Percentiles rank a stretch among this genome's conserved stretches.
These are phyloP conservation scores for Lentinula novae-zelandiae DNA, from an alignment of 1,284 basidiomycete genomes.

Conservation along the genomic window DNA sequence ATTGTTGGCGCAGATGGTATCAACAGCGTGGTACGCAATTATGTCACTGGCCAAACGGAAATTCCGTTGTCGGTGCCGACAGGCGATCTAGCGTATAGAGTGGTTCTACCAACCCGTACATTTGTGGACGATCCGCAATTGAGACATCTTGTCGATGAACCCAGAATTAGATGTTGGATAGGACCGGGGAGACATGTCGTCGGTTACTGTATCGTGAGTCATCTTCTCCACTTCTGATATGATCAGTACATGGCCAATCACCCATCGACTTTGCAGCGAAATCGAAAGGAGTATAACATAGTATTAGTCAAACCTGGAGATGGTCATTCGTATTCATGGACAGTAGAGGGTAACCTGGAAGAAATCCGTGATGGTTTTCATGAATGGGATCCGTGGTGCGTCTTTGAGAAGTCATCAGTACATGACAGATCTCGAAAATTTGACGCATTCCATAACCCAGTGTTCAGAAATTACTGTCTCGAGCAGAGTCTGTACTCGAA, in stretches of 20 bases:
- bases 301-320: constrained; percentile 43
- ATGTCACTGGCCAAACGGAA: constrained; percentile 38
- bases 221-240: not conserved
- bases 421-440: not conserved
- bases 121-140: constrained; percentile 50
- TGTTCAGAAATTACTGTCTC: constrained; percentile 42
- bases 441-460: constrained; percentile 22
- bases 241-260: no score
- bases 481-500: constrained; percentile 43
- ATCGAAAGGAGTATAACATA: constrained; percentile 44
- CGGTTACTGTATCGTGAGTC: constrained; percentile 37
- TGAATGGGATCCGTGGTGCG: constrained; percentile 45
- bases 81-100: constrained; percentile 58
- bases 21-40: constrained; percentile 39
- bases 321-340: constrained; percentile 38
- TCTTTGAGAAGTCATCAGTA: constrained; percentile 9
- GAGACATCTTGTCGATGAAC: constrained; percentile 31
- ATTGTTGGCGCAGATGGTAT: constrained; percentile 56
- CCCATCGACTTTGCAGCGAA: constrained; percentile 23
- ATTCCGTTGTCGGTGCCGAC: constrained; percentile 36
- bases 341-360: constrained; percentile 32
- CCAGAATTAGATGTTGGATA: constrained; percentile 42
- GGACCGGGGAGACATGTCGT: constrained; percentile 42
- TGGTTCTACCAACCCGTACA: constrained; percentile 41
- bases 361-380: constrained; percentile 42